Evolutionary conservation across 192 early-diverging fungal species (phyloP).

Genomic region (Coemansia sp.): DNA sequence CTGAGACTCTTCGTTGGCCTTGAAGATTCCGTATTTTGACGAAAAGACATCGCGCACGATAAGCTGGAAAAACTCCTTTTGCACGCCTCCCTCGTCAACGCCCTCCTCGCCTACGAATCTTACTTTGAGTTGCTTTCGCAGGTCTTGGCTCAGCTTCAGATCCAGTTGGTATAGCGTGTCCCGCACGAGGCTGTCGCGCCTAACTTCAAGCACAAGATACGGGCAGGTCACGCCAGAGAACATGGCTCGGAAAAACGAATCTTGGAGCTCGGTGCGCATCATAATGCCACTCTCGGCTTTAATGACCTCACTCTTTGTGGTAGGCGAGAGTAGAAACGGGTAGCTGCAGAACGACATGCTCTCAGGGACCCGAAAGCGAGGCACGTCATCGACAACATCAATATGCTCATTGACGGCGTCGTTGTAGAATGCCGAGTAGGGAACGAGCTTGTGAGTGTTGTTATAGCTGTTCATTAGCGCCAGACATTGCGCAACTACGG

Average conservation of each 20-base stretch:
- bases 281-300: constrained; percentile 71
- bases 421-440: constrained; percentile 73
- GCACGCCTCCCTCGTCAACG: constrained; percentile 92
- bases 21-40: constrained; percentile 81
- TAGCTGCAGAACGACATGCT: constrained; percentile 76
- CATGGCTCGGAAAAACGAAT: constrained; percentile 78
- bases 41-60: constrained; percentile 89
- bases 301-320: constrained; percentile 74
- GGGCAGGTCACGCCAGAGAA: constrained; percentile 76
- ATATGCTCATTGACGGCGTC: constrained; percentile 68
- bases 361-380: constrained; percentile 67
- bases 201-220: constrained; percentile 72
- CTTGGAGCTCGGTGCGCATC: constrained; percentile 70
- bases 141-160: constrained; percentile 77
- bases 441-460: constrained; percentile 58
- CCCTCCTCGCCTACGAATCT: constrained; percentile 93
- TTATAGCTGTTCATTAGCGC: constrained; percentile 63
- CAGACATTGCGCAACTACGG: constrained; percentile 38
- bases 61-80: constrained; percentile 93
- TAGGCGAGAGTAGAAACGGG: constrained; percentile 71
- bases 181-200: constrained; percentile 70
- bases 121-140: constrained; percentile 88
- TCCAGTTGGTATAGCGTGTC: constrained; percentile 76
- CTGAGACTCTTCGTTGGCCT: constrained; percentile 78
- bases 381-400: constrained; percentile 78